Evolutionary conservation across 2,329 filamentous ascomycete genomes (phyloP).

Genomic region (Neophaeococcomyces aloes): DNA sequence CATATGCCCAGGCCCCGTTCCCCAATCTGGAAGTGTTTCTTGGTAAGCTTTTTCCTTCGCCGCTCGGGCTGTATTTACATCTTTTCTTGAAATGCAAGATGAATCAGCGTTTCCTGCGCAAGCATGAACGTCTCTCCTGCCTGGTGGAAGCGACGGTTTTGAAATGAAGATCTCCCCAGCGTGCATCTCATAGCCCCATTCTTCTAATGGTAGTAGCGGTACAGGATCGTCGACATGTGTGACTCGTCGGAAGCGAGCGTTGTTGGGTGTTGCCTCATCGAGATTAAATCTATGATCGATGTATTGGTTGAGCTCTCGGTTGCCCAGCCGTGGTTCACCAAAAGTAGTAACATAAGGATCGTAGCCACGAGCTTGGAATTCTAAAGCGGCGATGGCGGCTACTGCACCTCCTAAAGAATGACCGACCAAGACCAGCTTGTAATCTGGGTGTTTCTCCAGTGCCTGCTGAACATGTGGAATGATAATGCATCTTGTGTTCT

Average conservation of each 20-base stretch:
- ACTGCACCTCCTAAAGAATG: slow-evolving; percentile 91
- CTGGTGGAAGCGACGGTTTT: slow-evolving; percentile 59
- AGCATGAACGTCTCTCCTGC: slow-evolving; percentile 54
- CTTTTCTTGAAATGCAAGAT: slow-evolving; percentile 61
- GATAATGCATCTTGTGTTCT: slow-evolving; percentile 58
- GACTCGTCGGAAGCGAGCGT: slow-evolving; percentile 56
- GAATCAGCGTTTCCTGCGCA: slow-evolving; percentile 65
- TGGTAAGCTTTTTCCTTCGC: too few species aligned
- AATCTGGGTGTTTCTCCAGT: slow-evolving; percentile 53
- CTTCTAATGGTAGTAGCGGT: slow-evolving; percentile 69
- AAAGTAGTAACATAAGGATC: slow-evolving; percentile 75
- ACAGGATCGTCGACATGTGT: slow-evolving; percentile 84
- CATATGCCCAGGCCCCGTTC: too few species aligned
- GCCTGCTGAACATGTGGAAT: slow-evolving; percentile 55
- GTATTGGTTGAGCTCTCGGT: slow-evolving; percentile 42
- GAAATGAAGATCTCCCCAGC: slow-evolving; percentile 79
- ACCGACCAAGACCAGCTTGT: slow-evolving; percentile 68
- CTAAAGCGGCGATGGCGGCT: slow-evolving; percentile 73
- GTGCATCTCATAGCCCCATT: slow-evolving; percentile 83
- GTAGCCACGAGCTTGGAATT: slow-evolving; percentile 69
- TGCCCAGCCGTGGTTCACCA: slow-evolving; percentile 65
- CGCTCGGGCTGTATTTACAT: too few species aligned
- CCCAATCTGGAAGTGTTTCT: too few species aligned
- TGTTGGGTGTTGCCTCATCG: slow-evolving; percentile 16
- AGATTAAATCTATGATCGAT: slow-evolving; percentile 45